Evolutionary conservation across 176 grass and related monocot genomes (phyloP), one percentile per base, ranked within the genome.

Genomic region (Raddia guianensis): DNA sequence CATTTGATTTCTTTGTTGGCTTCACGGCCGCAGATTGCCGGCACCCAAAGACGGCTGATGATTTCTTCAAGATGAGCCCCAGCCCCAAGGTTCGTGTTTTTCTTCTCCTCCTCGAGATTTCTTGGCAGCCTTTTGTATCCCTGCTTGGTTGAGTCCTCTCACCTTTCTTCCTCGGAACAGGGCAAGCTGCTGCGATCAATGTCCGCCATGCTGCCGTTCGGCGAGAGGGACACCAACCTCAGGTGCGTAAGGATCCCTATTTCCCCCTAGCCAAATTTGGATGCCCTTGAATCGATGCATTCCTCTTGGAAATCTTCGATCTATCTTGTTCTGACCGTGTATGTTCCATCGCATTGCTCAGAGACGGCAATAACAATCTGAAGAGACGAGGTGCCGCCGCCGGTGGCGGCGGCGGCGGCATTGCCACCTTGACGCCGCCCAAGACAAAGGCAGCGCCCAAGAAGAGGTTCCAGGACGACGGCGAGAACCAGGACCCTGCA

Each of bases 401-500:
- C 8, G 89, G 47, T 16, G 80, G 75, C 37, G 70, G 47, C 20
- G 80, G 75, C 37, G 70, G 68, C 16, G 57, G 40, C 64, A 67
- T 80, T 83, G 12, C 72, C 55, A 14, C 82, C 56, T 86, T 62
- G 52, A 61, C 60, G 60, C 72, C 83, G 52, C 83, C 88, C 33
- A 86, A 86, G 18, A 61, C 83, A 0, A 90, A 74, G 83, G 7
- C 88, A 35, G 83, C 78, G 46, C 73, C 89, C 64, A 89, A 84
- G 64, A 99, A 90, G 66, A 80, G 81, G 48, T 83, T 81, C 84
- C 82, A 81, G 70, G 86, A 93, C 45, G 87, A 96, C 80, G 65
- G 70, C 63, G 97, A 99, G 87, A 99, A 99, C 84, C 90, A 91
- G 80, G 87, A 93, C 60, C 97, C 97, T 10, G 83, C 90, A 49